These are phyloP conservation scores for Cyclostephanos invisitatus DNA, from an alignment of 108 stramenopile species.

Conservation along the genomic window DNA sequence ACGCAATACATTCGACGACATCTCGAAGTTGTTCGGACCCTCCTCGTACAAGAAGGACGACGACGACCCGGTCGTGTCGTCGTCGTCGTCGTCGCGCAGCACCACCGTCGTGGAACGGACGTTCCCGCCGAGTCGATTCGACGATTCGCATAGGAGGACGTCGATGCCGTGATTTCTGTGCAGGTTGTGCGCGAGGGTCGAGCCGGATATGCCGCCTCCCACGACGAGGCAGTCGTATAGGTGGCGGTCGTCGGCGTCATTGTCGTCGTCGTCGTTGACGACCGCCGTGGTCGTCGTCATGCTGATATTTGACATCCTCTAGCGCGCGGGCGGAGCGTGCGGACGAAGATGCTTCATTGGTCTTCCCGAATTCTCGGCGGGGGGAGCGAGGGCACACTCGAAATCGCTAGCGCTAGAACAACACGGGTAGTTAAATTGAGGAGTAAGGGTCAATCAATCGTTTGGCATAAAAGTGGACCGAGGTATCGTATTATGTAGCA, in stretches of 20 bases:
- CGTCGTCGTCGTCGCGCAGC: slow-evolving; percentile 56
- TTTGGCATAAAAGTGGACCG: too few relatives aligned
- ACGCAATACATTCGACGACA: slow-evolving; percentile 86
- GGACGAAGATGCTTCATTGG: too few relatives aligned
- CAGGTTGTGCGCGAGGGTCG: slow-evolving; percentile 88
- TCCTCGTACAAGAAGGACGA: slow-evolving; percentile 90
- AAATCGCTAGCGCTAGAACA: too few relatives aligned
- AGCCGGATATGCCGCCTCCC: slow-evolving; percentile 92
- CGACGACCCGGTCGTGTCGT: slow-evolving; percentile 2
- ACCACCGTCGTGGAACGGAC: slow-evolving; percentile 65
- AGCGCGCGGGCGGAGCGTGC: too few relatives aligned
- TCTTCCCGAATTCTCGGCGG: too few relatives aligned
- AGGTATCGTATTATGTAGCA: too few relatives aligned
- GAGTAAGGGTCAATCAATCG: too few relatives aligned
- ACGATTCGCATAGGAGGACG: slow-evolving; percentile 81
- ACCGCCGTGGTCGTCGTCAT: too few relatives aligned
- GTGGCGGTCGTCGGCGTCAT: not conserved
- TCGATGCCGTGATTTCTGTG: slow-evolving; percentile 27
- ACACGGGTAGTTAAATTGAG: too few relatives aligned
- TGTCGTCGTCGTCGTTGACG: not conserved
- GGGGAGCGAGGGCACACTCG: too few relatives aligned
- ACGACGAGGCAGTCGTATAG: slow-evolving; percentile 86
- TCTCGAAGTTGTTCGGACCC: slow-evolving; percentile 94
- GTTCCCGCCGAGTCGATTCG: slow-evolving; percentile 91
- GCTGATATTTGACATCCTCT: too few relatives aligned